Conservation (phyloP, 2,329 filamentous ascomycete species). For the Hypomyces perniciosus region DNA sequence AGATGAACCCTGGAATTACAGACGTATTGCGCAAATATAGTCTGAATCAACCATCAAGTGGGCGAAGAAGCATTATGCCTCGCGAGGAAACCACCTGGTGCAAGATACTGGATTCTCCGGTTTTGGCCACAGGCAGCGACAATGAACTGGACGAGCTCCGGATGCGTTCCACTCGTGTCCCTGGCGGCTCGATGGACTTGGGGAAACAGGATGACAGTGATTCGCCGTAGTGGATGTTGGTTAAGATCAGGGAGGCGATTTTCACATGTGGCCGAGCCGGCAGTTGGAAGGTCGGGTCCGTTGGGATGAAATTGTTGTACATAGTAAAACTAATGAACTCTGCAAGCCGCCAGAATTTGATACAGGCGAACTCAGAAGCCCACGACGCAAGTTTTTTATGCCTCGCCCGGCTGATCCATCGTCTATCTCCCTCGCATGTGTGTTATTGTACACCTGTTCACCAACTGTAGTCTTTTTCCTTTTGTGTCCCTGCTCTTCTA, state of each 20-base stretch:
- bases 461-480: background rate
- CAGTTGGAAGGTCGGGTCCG: slow-evolving; percentile 3
- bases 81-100: background rate
- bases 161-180: slow-evolving; percentile 14
- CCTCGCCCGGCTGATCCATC: slow-evolving; percentile 10
- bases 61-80: background rate
- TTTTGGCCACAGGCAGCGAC: slow-evolving; percentile 17
- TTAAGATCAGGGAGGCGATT: background rate
- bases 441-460: slow-evolving; percentile 1
- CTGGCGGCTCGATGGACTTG: slow-evolving; percentile 10
- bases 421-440: slow-evolving; percentile 15
- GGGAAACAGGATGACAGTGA: slow-evolving; percentile 13
- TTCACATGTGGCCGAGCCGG: slow-evolving; percentile 11
- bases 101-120: background rate
- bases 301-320: slow-evolving; percentile 25
- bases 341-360: slow-evolving; percentile 11
- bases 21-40: slow-evolving; percentile 13
- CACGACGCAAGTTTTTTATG: slow-evolving; percentile 13
- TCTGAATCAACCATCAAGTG: slow-evolving; percentile 11
- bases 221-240: background rate
- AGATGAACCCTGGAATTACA: background rate
- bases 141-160: slow-evolving; percentile 14
- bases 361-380: slow-evolving; percentile 3
- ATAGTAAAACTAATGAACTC: slow-evolving; percentile 28
- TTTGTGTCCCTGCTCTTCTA: slow-evolving; percentile 14